A percentile compares a stretch with the other conserved stretches of the same genome.
phyloP scores from a whole-genome alignment of 2,329 filamentous ascomycete genomes.

The Colletotrichum magnum region DNA sequence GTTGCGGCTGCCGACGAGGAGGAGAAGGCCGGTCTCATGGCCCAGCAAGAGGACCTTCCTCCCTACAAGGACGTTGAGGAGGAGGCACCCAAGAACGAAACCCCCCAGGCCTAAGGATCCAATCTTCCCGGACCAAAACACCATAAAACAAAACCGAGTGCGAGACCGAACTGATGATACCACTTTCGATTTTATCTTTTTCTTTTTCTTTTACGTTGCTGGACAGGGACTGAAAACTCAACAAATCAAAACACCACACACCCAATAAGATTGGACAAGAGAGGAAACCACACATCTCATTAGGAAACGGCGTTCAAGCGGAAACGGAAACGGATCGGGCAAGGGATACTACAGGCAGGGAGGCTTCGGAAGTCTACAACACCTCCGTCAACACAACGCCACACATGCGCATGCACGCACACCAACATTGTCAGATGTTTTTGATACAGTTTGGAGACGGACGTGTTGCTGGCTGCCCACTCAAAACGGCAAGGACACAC shows the following conservation, averaged over 20 bases:
- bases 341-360: background rate
- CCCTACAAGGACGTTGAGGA: slow-evolving; percentile 47
- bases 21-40: slow-evolving; percentile 67
- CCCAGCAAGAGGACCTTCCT: slow-evolving; percentile 49
- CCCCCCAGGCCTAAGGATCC: slow-evolving; percentile 23
- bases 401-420: background rate
- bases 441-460: background rate
- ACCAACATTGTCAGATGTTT: background rate
- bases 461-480: background rate
- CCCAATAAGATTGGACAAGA: slow-evolving; percentile 37
- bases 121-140: slow-evolving; percentile 13
- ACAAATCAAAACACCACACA: slow-evolving; percentile 23
- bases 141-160: background rate
- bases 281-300: slow-evolving; percentile 36
- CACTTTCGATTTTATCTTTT: slow-evolving; percentile 35
- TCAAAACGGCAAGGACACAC: slow-evolving; percentile 1
- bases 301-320: slow-evolving; percentile 24
- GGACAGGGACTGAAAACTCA: background rate
- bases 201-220: slow-evolving; percentile 21
- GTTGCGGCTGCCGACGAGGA: slow-evolving; percentile 54
- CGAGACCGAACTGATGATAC: slow-evolving; percentile 37
- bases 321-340: slow-evolving; percentile 6
- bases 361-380: background rate
- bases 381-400: background rate
- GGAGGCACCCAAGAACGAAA: slow-evolving; percentile 21